Base-by-base conservation (phyloP, 495 filamentous ascomycete species). In the Recurvomyces mirabilis region DNA sequence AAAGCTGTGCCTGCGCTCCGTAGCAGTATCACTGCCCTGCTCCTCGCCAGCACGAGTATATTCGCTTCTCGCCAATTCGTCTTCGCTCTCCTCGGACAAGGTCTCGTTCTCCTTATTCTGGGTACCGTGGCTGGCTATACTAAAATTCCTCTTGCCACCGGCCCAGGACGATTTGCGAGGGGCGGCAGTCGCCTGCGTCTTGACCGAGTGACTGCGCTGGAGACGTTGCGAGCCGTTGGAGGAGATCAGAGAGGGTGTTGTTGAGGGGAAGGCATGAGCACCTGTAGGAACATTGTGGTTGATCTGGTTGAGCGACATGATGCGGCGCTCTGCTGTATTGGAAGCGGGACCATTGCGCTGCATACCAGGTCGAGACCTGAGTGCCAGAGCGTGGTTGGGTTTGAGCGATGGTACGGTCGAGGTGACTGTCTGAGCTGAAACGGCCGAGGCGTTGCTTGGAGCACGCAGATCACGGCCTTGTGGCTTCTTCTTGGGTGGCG, bases 251-350 rank as follows among this genome's bases (percentile, higher is more conserved):
- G 32, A 38, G 23, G 49, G 36, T 13, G 38, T 23, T 20, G 37
- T 14, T 18, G 47, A 47, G 59, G 59, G 61, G 67, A 30, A 63
- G 61, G 44, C 75, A 72, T 33, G 45, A 52, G 77, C 79, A 49
- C 68, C 64, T 10, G 81, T 79, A 4, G 68, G 65, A 4, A 79
- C 68, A 56, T 94, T 94, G 43, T 79, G 77, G 6, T 73, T 82
- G 15, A 96, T 88, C 58, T 94, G 81, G 58, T 79, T 93, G 29
- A 95, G 74, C 41, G 84, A 91, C 30, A 89, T 72, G 49, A 94
- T 94, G 10, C 91, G 78, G 2, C 88, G 75, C 28, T 67, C 68
- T 18, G 77, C 69, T 14, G 73, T 45, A 22, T 71, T 70, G 12
- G 64, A 25, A 9, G 49, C 40, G 4, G 54, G 47, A 29, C 36